Base-by-base conservation (phyloP, 306 rosid species). In the Phaseolus lunatus region DNA sequence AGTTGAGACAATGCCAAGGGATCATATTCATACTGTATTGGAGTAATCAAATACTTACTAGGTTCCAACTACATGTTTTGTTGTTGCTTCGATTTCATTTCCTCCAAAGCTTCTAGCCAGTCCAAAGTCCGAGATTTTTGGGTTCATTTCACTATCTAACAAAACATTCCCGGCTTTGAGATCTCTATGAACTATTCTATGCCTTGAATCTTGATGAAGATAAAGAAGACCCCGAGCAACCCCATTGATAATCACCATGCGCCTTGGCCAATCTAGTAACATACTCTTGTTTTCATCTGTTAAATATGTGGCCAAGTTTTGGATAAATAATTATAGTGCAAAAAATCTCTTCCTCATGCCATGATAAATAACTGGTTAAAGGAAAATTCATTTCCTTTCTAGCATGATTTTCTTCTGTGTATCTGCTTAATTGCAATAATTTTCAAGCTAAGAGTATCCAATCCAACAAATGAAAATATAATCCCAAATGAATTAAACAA, bases 211-310 rank as follows among this genome's bases (percentile, higher is more conserved):
- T 45, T 78, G 63, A 72, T 89, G 87, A 43, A 89, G 93, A 70
- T 89, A 89, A 15, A 89, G 79, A 63, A 86, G 86, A 12, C 86
- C 93, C 0, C 85, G 73, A 11, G 85, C 90, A 24, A 89, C 58
- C 26, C 89, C 87, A 27, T 23, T 48, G 65, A 81, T 73, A 15
- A 82, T 85, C 31, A 76, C 78, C 49, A 65, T 57, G 33, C 80
- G 84, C 69, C 33, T 79, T 23, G 81, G 43, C 88, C 80, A 85
- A 43, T 75, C 78, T 27, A 85, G 70, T 57, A 44, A 31, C 48
- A 3, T 61, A 43, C 59, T 3, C 66, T 50, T 78, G 5, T 54
- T 50, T 58, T 50, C 33, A 83, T 78, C 74, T 79, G 65, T 49
- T 68, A 72, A 62, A 23, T 26, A 79, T 4, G 27, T 37, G 18